Conservation (phyloP, 345 rosid genomes). For the Bruguiera gymnorhiza region DNA sequence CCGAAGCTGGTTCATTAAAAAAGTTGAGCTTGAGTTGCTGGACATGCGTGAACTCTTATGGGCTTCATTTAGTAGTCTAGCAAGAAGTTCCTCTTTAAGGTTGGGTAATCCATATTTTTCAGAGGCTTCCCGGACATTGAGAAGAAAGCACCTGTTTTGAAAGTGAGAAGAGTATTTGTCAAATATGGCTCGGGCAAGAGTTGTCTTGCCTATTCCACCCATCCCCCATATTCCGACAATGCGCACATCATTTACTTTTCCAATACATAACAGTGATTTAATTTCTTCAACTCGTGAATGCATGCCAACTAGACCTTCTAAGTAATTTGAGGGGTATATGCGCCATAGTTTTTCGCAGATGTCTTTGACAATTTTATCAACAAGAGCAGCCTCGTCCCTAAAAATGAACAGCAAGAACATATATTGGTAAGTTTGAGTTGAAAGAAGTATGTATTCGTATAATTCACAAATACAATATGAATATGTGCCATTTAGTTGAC, state of each 20-base stretch:
- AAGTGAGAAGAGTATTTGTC: neutral
- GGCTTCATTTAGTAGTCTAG: neutral
- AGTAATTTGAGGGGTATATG: neutral
- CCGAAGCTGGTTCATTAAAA: neutral
- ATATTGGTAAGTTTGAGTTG: neutral
- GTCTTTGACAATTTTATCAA: neutral
- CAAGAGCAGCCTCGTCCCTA: constrained; percentile 11
- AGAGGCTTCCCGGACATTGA: neutral
- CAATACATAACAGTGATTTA: neutral
- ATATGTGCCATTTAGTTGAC: too few species aligned
- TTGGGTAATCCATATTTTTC: neutral
- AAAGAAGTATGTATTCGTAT: too few species aligned
- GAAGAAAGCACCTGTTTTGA: constrained; percentile 19
- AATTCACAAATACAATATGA: too few species aligned
- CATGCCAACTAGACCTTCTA: constrained; percentile 9
- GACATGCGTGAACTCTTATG: too few species aligned
- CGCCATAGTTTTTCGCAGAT: neutral
- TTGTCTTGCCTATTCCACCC: constrained; percentile 28
- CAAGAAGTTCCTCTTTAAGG: neutral
- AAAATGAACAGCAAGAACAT: neutral
- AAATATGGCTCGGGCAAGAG: constrained; percentile 17
- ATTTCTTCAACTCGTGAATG: constrained; percentile 1
- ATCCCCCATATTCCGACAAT: constrained; percentile 23
- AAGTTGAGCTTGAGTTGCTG: neutral
- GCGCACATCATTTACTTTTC: neutral